Conservation (phyloP, 106 monocot genomes). For the Platanthera guangdongensis region DNA sequence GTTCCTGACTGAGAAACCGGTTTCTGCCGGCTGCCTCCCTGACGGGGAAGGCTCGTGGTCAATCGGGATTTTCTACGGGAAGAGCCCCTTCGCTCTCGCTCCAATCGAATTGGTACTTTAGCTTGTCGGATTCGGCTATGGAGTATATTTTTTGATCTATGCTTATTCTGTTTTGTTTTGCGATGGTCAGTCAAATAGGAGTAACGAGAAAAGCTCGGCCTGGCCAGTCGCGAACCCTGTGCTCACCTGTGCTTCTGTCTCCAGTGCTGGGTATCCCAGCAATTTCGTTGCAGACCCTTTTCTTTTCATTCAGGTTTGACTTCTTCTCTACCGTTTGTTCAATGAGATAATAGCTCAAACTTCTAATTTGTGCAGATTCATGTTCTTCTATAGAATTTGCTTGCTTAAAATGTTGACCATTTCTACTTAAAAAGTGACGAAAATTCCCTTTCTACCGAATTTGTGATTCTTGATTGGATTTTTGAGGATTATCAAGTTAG, state of each 20-base stretch:
- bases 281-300: slow-evolving; percentile 69
- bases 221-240: slow-evolving; percentile 75
- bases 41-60: slow-evolving; percentile 13
- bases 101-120: slow-evolving; percentile 8
- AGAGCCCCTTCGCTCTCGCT: slow-evolving; percentile 9
- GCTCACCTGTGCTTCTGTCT: slow-evolving; percentile 36
- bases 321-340: background rate
- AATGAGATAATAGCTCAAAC: background rate
- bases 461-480: background rate
- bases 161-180: background rate
- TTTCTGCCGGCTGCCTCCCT: background rate
- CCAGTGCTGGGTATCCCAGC: slow-evolving; percentile 40
- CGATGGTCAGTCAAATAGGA: slow-evolving; percentile 12
- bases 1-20: background rate
- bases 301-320: slow-evolving; percentile 47
- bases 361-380: background rate
- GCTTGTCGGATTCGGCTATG: background rate
- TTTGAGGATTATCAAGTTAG: background rate
- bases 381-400: background rate
- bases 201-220: slow-evolving; percentile 52
- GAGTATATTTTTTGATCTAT: background rate
- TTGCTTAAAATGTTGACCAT: background rate
- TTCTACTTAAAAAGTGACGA: background rate
- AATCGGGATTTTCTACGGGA: slow-evolving; percentile 10
- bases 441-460: background rate